Evolutionary conservation across 306 rosid species (phyloP).

Genomic region (Vigna radiata): DNA sequence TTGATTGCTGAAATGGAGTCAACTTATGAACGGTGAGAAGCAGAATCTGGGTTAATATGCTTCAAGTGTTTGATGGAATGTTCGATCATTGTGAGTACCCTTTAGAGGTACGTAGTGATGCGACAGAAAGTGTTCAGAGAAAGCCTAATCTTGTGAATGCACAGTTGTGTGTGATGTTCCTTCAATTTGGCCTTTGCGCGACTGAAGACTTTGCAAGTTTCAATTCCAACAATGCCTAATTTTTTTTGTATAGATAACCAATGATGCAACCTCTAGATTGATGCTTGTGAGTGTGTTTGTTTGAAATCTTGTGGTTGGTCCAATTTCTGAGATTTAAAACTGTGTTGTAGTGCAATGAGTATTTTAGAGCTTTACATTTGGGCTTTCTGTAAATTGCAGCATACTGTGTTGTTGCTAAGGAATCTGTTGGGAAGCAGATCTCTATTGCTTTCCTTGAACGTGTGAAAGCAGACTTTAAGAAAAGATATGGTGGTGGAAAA

Average conservation of each 20-base stretch:
- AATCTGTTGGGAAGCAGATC: slow-evolving; percentile 83
- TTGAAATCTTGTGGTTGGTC: slow-evolving; percentile 28
- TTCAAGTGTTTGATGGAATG: neutral
- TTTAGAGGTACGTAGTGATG: neutral
- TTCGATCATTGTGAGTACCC: neutral
- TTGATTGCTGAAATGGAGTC: slow-evolving; percentile 6
- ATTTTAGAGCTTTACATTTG: neutral
- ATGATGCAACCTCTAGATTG: slow-evolving; percentile 4
- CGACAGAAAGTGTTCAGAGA: slow-evolving; percentile 17
- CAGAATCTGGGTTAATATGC: slow-evolving; percentile 18
- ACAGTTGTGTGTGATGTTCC: slow-evolving; percentile 7
- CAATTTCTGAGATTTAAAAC: neutral
- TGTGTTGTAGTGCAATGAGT: neutral
- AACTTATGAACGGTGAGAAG: neutral
- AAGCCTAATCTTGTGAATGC: slow-evolving; percentile 18
- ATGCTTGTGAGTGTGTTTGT: neutral
- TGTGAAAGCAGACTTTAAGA: slow-evolving; percentile 79
- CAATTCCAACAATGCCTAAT: slow-evolving; percentile 1
- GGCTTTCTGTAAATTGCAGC: slow-evolving; percentile 66
- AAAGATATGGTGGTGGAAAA: slow-evolving; percentile 91
- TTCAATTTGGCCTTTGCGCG: neutral
- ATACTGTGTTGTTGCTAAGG: slow-evolving; percentile 94
- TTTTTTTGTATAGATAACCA: slow-evolving; percentile 3
- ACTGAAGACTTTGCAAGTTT: neutral
- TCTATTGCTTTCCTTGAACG: slow-evolving; percentile 94